These are phyloP conservation scores for Ramaria sp. DNA, from an alignment of 768 basidiomycete species.

Conservation along the genomic window DNA sequence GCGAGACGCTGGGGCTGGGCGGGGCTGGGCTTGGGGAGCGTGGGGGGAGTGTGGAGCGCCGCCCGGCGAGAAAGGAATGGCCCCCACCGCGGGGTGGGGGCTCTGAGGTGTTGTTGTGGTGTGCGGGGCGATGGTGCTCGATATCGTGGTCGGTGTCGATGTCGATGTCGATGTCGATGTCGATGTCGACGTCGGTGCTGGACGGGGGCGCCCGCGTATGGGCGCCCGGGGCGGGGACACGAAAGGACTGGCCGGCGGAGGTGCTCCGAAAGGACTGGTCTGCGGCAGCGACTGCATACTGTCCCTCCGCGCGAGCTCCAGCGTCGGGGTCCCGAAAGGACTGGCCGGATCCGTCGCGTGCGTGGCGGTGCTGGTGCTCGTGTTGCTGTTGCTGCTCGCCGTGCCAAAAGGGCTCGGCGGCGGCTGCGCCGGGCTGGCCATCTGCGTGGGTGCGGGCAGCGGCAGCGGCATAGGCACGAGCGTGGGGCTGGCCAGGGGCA, in stretches of 20 bases:
- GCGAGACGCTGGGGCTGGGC: neutral
- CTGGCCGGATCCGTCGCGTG: conserved; percentile 31
- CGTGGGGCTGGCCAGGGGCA: neutral
- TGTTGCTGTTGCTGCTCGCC: conserved; percentile 6
- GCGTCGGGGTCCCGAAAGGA: conserved; percentile 55
- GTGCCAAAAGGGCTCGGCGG: conserved; percentile 3
- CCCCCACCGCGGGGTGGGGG: no score
- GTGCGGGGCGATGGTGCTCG: no score
- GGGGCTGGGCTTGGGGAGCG: no score
- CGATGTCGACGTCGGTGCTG: conserved; percentile 18
- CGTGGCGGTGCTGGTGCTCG: conserved; percentile 15
- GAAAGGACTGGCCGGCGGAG: conserved; percentile 65
- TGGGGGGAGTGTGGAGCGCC: no score
- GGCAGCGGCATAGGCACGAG: neutral
- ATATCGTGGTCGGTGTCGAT: neutral
- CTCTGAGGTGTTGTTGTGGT: no score
- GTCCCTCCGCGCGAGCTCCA: conserved; percentile 26
- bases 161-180: conserved; percentile 8
- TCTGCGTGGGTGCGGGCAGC: conserved; percentile 10
- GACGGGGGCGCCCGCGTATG: conserved; percentile 27
- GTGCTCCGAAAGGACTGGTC: neutral
- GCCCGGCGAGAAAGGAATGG: no score
- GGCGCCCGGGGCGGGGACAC: conserved; percentile 39
- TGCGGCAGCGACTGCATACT: neutral
- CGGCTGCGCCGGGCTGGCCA: conserved; percentile 12